phyloP scores from a whole-genome alignment of 2,329 filamentous ascomycete species.

The Xylariaceae sp. region DNA sequence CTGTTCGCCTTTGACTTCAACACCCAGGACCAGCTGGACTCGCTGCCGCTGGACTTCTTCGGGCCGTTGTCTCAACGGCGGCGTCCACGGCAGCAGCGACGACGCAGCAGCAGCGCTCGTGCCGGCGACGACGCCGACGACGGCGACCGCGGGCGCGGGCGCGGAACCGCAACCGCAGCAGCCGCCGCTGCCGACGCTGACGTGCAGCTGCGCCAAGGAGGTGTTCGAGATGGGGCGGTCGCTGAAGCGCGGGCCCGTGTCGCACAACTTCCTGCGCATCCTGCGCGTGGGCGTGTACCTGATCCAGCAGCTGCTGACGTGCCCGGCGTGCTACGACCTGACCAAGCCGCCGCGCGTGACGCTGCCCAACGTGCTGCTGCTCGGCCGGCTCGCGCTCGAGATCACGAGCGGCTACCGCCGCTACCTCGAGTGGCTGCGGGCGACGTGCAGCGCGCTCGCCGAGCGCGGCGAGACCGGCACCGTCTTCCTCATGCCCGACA shows the following conservation, averaged over 20 bases:
- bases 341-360: slow-evolving; percentile 1
- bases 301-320: not conserved
- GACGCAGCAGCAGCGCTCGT: too few species aligned
- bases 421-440: not conserved
- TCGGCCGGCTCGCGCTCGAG: not conserved
- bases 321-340: not conserved
- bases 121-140: too few species aligned
- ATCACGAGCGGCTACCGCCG: not conserved
- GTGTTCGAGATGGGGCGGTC: slow-evolving; percentile 1
- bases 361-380: not conserved
- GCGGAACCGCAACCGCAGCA: too few species aligned
- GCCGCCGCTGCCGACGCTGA: not conserved
- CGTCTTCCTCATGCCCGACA: not conserved
- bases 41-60: slow-evolving; percentile 1
- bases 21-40: not conserved
- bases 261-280: not conserved
- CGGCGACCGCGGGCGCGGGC: too few species aligned
- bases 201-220: slow-evolving; percentile 1
- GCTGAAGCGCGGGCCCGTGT: not conserved
- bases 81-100: not conserved
- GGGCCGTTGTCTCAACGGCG: not conserved
- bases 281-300: not conserved
- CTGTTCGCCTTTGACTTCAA: slow-evolving; percentile 1
- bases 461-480: not conserved
- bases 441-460: not conserved